A percentile compares a stretch with the other conserved stretches of the same genome.
Evolutionary conservation across 2,329 filamentous ascomycete species (phyloP).

Genomic region (Fusarium nematophilum): DNA sequence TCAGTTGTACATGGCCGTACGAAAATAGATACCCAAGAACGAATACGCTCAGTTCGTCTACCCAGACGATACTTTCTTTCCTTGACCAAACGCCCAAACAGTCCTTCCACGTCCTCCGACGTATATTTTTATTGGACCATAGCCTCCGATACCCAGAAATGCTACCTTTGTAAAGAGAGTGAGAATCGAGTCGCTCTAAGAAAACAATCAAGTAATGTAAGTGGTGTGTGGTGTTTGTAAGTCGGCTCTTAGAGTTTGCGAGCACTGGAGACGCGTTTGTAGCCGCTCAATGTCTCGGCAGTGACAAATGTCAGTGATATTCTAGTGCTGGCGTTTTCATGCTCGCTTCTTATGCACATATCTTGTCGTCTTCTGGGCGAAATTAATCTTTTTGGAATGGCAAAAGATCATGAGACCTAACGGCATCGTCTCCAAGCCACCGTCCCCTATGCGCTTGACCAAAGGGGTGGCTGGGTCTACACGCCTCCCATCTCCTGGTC

Average conservation of each 20-base stretch:
- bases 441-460: neutral
- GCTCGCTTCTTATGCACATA: no score
- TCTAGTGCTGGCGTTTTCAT: no score
- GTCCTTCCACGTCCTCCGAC: slow-evolving; percentile 23
- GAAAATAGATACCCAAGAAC: slow-evolving; percentile 43
- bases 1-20: slow-evolving; percentile 34
- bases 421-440: neutral
- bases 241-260: neutral
- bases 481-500: slow-evolving; percentile 49
- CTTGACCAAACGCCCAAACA: slow-evolving; percentile 36
- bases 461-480: slow-evolving; percentile 1
- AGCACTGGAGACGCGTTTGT: neutral
- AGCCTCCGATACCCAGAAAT: slow-evolving; percentile 32
- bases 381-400: no score
- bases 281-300: neutral
- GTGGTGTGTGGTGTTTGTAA: neutral
- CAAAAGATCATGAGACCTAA: no score
- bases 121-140: slow-evolving; percentile 20
- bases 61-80: slow-evolving; percentile 32
- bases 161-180: slow-evolving; percentile 36
- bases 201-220: slow-evolving; percentile 16
- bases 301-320: neutral
- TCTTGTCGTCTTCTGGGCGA: no score
- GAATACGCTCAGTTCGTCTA: slow-evolving; percentile 34
- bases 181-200: slow-evolving; percentile 31